Base-by-base conservation (phyloP, 768 basidiomycete genomes). In the Amanita pallidorosea region DNA sequence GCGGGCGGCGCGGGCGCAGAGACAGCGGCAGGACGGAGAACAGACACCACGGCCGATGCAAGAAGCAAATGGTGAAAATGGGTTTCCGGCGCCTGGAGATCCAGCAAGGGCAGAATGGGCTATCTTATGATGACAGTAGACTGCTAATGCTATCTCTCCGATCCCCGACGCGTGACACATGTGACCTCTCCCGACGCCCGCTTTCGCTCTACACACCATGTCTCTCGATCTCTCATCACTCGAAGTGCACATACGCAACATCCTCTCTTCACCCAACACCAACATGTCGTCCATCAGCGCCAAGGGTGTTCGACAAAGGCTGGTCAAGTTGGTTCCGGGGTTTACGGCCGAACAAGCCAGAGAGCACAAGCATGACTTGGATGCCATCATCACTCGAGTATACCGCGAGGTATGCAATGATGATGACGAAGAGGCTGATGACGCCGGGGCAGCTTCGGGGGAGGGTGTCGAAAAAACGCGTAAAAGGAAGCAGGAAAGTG, bases 211-310 rank as follows among this genome's bases (percentile, higher is more conserved):
- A 40, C 25, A 43, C 55, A 52, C 42, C 51, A 84, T 83, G 81
- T 59, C 60, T 53, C 70, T 77, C 59, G 73, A 83, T 60, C 68
- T 80, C 43, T 58, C 62, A 53, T 65, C 72, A 52, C 73, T 88
- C 56, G 76, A 81, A 64, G 72, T 75, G 11, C 73, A 69, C 53
- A 83, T 92, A 61, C 73, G 72, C 56, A 68, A 72, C 53, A 88
- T 92, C 63, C 79, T 92, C 47, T 73, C 78, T 27, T 82, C 83
- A 17, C 89, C 89, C 3, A 82, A 79, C 43, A 83, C 78, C 43
- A 85, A 92, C 72, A 74, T 92, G 59, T 54, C 71, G 42, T 85
- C 83, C 42, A 88, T 92, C 65, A 87, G 82, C 62, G 92, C 91
- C 42, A 95, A 90, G 69, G 82, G 81, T 67, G 90, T 96, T 58